Evolutionary conservation across 148 eudicot genomes (phyloP), one percentile per base, ranked within the genome.

Genomic region (Rhododendron henanense): DNA sequence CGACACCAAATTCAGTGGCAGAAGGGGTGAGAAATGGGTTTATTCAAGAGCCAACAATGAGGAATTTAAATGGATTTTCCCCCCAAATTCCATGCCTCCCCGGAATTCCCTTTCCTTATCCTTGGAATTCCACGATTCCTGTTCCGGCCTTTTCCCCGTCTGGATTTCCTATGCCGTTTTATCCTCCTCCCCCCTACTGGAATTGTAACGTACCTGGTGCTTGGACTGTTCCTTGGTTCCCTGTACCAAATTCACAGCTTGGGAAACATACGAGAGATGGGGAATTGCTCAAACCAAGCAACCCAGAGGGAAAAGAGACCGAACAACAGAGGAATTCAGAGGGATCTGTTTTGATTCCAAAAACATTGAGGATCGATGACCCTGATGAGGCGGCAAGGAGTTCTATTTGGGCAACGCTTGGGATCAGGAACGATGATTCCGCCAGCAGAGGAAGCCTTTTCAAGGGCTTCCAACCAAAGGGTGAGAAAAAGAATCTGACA

Each of bases 341-440:
- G 47, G 78, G 84, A 5, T 84, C 91, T 37, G 89, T 96, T 75
- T 74, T 96, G 88, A 93, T 94, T 53, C 99, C 98, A 0, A 96
- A 95, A 85, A 96, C 94, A 8, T 88, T 96, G 87, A 91, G 99
- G 87, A 94, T 96, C 10, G 96, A 95, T 84, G 98, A 96, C 81
- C 99, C 95, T 8, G 98, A 96, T 82, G 99, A 94, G 83, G 96
- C 99, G 33, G 97, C 98, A 44, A 96, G 87, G 90, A 95, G 99
- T 89, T 94, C 99, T 21, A 95, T 96, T 90, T 96, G 98, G 98
- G 88, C 89, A 44, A 94, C 98, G 1, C 95, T 96, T 5, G 99
- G 99, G 85, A 96, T 96, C n/a, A 93, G 93, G 84, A 91, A 94
- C 25, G 98, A 94, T 37, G 98, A 94, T 33, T 83, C 89, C 28